Percentiles rank a stretch among this genome's conserved stretches.
phyloP scores from a whole-genome alignment of 192 early-diverging fungal genomes.

The Haplosporangium gracile region DNA sequence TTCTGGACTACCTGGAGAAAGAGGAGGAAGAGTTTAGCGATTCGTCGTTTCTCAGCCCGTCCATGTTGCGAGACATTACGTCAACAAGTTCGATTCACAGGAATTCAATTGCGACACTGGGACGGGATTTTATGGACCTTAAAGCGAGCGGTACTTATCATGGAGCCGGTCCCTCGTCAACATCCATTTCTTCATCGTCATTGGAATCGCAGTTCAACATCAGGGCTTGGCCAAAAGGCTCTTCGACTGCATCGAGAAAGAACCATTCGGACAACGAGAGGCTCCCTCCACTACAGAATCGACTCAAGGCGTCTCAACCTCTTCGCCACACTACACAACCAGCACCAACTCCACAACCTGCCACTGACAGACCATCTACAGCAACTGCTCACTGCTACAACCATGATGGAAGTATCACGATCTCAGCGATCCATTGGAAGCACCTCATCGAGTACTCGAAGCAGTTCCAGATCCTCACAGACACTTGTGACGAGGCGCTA shows the following conservation, averaged over 20 bases:
- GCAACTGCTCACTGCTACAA: neutral
- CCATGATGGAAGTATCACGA: conserved; percentile 11
- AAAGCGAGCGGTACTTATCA: conserved; percentile 6
- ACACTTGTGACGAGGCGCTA: conserved; percentile 13
- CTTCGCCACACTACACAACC: neutral
- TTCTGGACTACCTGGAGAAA: conserved; percentile 8
- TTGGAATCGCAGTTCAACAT: conserved; percentile 5
- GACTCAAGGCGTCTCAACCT: neutral
- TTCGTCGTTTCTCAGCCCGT: neutral
- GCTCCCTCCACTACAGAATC: neutral
- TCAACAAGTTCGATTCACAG: conserved; percentile 18
- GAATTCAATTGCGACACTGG: neutral
- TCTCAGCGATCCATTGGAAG: conserved; percentile 5
- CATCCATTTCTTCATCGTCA: conserved; percentile 1
- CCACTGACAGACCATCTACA: neutral
- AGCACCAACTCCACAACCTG: neutral
- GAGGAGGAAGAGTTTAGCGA: conserved; percentile 5
- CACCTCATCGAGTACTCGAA: conserved; percentile 14
- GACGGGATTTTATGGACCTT: neutral
- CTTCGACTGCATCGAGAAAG: neutral
- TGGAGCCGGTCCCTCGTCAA: neutral
- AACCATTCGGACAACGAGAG: neutral
- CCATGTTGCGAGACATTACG: conserved; percentile 6
- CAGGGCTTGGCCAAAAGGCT: neutral
- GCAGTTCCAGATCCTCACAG: neutral